Percentiles rank a stretch among this genome's conserved stretches.
phyloP scores from a whole-genome alignment of 768 basidiomycete species.

The Sarcodon sp. region DNA sequence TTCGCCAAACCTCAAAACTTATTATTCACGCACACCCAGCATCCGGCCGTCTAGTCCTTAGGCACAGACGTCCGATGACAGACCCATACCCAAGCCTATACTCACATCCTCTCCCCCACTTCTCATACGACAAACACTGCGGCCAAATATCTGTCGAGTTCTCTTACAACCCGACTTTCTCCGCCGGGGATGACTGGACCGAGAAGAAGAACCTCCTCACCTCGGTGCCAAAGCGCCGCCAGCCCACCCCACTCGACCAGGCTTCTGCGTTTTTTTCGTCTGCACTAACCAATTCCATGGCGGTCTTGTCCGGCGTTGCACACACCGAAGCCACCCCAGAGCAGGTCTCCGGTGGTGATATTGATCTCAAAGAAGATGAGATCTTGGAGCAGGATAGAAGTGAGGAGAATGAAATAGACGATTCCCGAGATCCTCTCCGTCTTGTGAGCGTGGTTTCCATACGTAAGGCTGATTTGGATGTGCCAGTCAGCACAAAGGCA shows the following conservation, averaged over 20 bases:
- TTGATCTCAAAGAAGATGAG: slow-evolving; percentile 70
- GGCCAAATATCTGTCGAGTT: slow-evolving; percentile 53
- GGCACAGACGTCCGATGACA: slow-evolving; percentile 67
- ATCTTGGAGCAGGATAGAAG: slow-evolving; percentile 67
- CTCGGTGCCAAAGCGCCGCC: slow-evolving; percentile 55
- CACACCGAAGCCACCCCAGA: slow-evolving; percentile 40
- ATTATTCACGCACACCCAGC: slow-evolving; percentile 1
- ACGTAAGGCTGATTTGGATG: slow-evolving; percentile 27
- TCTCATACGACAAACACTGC: slow-evolving; percentile 40
- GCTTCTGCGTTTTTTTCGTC: slow-evolving; percentile 55
- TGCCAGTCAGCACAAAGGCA: slow-evolving; percentile 19
- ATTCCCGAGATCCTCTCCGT: slow-evolving; percentile 45
- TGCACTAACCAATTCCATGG: slow-evolving; percentile 26
- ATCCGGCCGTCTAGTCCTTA: slow-evolving; percentile 59
- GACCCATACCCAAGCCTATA: slow-evolving; percentile 68
- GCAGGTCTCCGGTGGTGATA: slow-evolving; percentile 47
- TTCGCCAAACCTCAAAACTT: slow-evolving; percentile 1
- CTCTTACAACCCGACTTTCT: slow-evolving; percentile 32
- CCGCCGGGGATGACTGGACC: slow-evolving; percentile 36
- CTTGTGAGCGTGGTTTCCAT: slow-evolving; percentile 38
- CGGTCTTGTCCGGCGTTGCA: slow-evolving; percentile 3
- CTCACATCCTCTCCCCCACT: slow-evolving; percentile 65
- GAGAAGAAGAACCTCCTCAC: slow-evolving; percentile 48
- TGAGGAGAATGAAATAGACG: slow-evolving; percentile 71
- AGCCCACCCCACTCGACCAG: slow-evolving; percentile 57